These are phyloP conservation scores for Colletotrichum liaoningense DNA, from an alignment of 2,329 filamentous ascomycete genomes.

Conservation along the genomic window DNA sequence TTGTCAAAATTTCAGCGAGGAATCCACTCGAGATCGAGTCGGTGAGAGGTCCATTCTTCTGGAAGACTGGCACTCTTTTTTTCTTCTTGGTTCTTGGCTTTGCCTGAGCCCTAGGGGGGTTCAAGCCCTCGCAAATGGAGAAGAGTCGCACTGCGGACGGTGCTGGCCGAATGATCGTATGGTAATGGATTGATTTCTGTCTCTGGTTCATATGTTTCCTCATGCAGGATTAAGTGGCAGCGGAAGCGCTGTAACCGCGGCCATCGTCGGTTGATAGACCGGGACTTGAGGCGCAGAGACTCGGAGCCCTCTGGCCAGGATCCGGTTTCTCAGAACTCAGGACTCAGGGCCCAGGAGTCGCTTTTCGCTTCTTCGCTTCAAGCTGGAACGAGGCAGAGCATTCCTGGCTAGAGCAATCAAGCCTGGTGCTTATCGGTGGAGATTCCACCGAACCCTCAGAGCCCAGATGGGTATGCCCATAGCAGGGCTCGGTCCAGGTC, in stretches of 20 bases:
- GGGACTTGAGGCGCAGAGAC: conserved; percentile 12
- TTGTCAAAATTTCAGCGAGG: conserved; percentile 30
- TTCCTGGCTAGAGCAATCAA: neutral
- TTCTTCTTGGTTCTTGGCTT: neutral
- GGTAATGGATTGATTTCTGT: conserved; percentile 26
- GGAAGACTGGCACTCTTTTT: neutral
- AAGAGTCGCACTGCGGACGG: conserved; percentile 11
- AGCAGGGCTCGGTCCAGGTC: conserved; percentile 11
- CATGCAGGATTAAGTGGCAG: conserved; percentile 8
- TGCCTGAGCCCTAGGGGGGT: neutral
- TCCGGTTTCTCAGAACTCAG: neutral
- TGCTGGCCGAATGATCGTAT: conserved; percentile 20
- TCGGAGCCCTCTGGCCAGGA: neutral
- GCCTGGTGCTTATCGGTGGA: conserved; percentile 26
- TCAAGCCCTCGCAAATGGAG: conserved; percentile 14
- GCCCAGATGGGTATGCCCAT: conserved; percentile 1
- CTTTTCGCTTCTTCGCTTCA: conserved; percentile 13
- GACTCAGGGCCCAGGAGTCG: neutral
- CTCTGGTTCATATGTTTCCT: conserved; percentile 4
- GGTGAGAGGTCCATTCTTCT: conserved; percentile 22
- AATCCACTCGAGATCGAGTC: conserved; percentile 17
- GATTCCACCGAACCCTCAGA: conserved; percentile 14
- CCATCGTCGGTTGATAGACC: conserved; percentile 11
- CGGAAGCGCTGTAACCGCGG: conserved; percentile 21
- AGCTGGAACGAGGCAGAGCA: conserved; percentile 21